Conservation (phyloP, 371 early-diverging fungal genomes). For the Amoeboaphelidium protococcarum region DNA sequence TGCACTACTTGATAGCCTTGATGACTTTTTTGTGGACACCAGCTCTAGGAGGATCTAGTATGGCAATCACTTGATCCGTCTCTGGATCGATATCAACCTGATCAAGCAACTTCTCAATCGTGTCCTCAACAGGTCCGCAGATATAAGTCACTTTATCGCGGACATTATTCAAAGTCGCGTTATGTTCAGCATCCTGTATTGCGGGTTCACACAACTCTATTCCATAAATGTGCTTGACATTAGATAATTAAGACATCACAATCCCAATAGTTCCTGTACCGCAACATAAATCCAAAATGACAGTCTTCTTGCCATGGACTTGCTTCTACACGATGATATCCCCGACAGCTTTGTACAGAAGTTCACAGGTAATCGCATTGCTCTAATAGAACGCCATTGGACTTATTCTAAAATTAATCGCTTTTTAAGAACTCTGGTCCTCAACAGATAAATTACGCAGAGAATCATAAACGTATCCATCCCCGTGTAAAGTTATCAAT, state of each 20-base stretch:
- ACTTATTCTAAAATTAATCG: slow-evolving; percentile 32
- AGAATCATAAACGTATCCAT: neutral
- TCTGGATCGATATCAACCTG: neutral
- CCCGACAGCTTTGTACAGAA: slow-evolving; percentile 23
- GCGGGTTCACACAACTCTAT: slow-evolving; percentile 43
- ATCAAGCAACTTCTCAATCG: slow-evolving; percentile 7
- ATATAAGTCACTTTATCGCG: slow-evolving; percentile 12
- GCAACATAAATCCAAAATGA: slow-evolving; percentile 52
- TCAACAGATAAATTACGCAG: neutral
- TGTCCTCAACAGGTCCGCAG: slow-evolving; percentile 32
- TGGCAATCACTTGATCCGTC: slow-evolving; percentile 15
- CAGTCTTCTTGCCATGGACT: slow-evolving; percentile 1
- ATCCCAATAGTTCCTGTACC: slow-evolving; percentile 73
- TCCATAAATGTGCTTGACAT: slow-evolving; percentile 40
- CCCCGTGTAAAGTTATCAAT: neutral
- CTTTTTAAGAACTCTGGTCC: no score
- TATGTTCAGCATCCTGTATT: slow-evolving; percentile 39
- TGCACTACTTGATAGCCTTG: slow-evolving; percentile 26
- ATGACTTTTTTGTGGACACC: slow-evolving; percentile 19
- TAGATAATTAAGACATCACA: slow-evolving; percentile 25
- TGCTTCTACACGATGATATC: slow-evolving; percentile 7
- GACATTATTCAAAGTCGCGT: slow-evolving; percentile 30
- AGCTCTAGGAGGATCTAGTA: slow-evolving; percentile 52
- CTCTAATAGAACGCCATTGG: slow-evolving; percentile 53
- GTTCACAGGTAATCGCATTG: slow-evolving; percentile 39